Percentiles rank a stretch among this genome's conserved stretches.
phyloP scores from a whole-genome alignment of 108 stramenopile genomes.

The Schizochytrium sp. region DNA sequence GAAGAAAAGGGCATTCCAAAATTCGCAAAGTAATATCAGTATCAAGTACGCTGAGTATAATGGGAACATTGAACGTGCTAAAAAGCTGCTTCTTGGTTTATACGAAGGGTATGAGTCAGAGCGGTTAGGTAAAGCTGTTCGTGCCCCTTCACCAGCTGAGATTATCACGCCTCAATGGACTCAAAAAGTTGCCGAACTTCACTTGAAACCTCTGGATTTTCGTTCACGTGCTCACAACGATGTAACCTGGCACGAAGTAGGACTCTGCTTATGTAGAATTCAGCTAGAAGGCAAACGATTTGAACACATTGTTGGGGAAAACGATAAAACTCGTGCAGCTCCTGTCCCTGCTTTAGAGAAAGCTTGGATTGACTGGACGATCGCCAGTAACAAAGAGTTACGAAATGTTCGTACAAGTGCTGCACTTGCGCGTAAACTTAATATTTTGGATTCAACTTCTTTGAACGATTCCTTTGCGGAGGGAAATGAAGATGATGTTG shows the following conservation, averaged over 20 bases:
- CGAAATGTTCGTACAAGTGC: too few relatives aligned
- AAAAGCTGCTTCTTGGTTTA: not conserved
- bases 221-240: conserved; percentile 12
- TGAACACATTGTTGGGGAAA: not conserved
- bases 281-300: not conserved
- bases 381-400: conserved; percentile 27
- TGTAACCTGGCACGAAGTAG: not conserved
- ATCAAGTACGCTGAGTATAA: not conserved
- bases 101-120: conserved; percentile 56
- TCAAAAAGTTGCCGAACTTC: not conserved
- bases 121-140: conserved; percentile 6
- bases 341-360: not conserved
- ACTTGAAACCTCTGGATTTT: conserved; percentile 13
- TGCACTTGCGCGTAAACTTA: not conserved
- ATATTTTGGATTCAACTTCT: not conserved
- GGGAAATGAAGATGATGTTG: conserved; percentile 22
- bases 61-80: not conserved
- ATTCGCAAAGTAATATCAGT: not conserved
- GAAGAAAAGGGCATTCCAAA: not conserved
- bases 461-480: not conserved
- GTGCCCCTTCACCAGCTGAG: conserved; percentile 12
- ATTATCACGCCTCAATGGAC: conserved; percentile 37
- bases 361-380: conserved; percentile 56
- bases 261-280: not conserved
- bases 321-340: not conserved